These are phyloP conservation scores for Hypoxylon cercidicola DNA, from an alignment of 495 filamentous ascomycete genomes.

Conservation along the genomic window DNA sequence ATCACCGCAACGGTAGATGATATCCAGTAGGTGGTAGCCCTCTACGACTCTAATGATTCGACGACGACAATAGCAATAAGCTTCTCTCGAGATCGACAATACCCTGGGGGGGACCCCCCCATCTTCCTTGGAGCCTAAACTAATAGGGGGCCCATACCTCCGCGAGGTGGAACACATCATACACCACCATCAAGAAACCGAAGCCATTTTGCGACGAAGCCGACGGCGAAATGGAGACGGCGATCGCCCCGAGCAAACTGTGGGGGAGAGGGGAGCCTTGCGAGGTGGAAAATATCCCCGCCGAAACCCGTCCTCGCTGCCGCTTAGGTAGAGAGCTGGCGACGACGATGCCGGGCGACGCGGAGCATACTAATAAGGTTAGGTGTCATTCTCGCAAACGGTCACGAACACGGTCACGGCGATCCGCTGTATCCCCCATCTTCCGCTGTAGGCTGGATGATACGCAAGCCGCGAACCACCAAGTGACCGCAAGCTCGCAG, in stretches of 20 bases:
- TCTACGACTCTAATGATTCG: not conserved
- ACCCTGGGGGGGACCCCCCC: not conserved
- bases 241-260: not conserved
- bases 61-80: not conserved
- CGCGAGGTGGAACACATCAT: slow-evolving; percentile 37
- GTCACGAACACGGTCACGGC: no score
- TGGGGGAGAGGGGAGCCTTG: no score
- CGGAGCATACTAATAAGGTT: no score
- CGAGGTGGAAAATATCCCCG: no score
- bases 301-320: no score
- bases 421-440: no score
- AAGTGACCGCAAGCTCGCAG: no score
- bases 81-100: slow-evolving; percentile 26
- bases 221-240: slow-evolving; percentile 27
- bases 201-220: slow-evolving; percentile 13
- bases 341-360: no score
- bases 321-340: no score
- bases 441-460: no score
- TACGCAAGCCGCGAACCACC: no score
- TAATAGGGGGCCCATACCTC: slow-evolving; percentile 40
- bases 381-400: no score
- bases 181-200: slow-evolving; percentile 37
- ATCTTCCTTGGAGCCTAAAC: slow-evolving; percentile 37
- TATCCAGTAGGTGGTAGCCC: slow-evolving; percentile 37
- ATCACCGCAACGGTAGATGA: slow-evolving; percentile 3